phyloP scores from a whole-genome alignment of 257 asterid genomes.

The Coffea canephora region DNA sequence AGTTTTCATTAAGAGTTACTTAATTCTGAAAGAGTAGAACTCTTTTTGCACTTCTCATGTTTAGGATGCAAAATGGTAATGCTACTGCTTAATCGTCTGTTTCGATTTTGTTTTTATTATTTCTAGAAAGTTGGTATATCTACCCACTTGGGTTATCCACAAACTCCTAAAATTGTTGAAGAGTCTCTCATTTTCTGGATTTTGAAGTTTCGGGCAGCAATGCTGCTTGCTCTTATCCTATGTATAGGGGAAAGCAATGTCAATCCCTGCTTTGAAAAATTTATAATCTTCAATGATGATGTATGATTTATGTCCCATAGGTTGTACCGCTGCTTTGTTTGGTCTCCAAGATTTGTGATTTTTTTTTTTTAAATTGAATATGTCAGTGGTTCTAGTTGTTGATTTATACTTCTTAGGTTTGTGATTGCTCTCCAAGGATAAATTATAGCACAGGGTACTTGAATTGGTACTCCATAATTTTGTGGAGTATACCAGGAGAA shows the following conservation, averaged over 20 bases:
- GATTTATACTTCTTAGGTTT: neutral
- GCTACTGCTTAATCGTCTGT: neutral
- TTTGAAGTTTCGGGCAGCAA: neutral
- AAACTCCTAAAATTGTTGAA: too few relatives aligned
- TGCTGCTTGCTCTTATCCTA: neutral
- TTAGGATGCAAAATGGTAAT: neutral
- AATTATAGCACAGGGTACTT: too few relatives aligned
- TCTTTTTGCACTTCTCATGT: neutral
- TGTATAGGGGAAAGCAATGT: too few relatives aligned
- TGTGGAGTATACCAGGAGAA: neutral
- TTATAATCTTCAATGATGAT: too few relatives aligned
- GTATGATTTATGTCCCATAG: too few relatives aligned
- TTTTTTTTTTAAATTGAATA: neutral
- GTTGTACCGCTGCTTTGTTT: too few relatives aligned
- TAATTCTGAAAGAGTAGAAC: neutral
- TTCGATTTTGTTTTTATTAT: neutral
- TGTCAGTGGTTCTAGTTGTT: neutral
- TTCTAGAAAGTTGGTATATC: neutral
- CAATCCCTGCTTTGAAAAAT: too few relatives aligned
- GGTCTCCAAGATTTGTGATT: too few relatives aligned
- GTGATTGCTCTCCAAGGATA: too few relatives aligned
- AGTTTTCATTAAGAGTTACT: neutral
- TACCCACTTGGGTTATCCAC: neutral
- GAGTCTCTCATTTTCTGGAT: neutral
- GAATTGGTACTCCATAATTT: neutral